phyloP scores from a whole-genome alignment of 2,329 filamentous ascomycete species.

The Pestalotiopsis sp. region DNA sequence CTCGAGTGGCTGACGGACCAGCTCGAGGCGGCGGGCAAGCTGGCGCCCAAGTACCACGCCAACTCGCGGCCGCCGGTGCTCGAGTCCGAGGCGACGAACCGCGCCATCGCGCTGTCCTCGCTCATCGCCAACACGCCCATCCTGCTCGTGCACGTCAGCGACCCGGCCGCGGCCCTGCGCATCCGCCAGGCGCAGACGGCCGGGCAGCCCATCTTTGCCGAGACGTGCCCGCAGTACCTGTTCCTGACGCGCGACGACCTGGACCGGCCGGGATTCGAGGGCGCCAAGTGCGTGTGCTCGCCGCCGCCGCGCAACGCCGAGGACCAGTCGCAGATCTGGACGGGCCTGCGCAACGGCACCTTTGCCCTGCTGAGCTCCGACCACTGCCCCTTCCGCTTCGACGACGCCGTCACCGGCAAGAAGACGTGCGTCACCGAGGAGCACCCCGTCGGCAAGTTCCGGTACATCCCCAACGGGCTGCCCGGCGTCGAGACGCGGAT shows the following conservation, averaged over 20 bases:
- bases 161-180: conserved; percentile 45
- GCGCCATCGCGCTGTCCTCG: conserved; percentile 51
- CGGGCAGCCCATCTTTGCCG: conserved; percentile 53
- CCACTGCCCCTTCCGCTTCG: conserved; percentile 53
- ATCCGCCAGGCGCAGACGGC: conserved; percentile 51
- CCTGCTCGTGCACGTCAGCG: conserved; percentile 56
- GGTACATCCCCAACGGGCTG: conserved; percentile 60
- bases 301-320: conserved; percentile 51
- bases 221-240: conserved; percentile 61
- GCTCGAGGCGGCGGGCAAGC: conserved; percentile 49
- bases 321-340: conserved; percentile 55
- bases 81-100: conserved; percentile 55
- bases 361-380: conserved; percentile 50
- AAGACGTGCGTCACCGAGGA: conserved; percentile 48
- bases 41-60: conserved; percentile 54
- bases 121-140: conserved; percentile 54
- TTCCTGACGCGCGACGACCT: conserved; percentile 55
- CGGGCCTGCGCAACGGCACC: conserved; percentile 51
- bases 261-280: conserved; percentile 54
- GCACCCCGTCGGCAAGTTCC: conserved; percentile 50
- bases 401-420: conserved; percentile 48
- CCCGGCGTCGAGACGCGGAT: conserved; percentile 62
- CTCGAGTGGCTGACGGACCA: conserved; percentile 57
- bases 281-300: conserved; percentile 58
- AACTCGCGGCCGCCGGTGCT: conserved; percentile 51